Conservation (phyloP, 345 rosid species). For the Firmiana major region DNA sequence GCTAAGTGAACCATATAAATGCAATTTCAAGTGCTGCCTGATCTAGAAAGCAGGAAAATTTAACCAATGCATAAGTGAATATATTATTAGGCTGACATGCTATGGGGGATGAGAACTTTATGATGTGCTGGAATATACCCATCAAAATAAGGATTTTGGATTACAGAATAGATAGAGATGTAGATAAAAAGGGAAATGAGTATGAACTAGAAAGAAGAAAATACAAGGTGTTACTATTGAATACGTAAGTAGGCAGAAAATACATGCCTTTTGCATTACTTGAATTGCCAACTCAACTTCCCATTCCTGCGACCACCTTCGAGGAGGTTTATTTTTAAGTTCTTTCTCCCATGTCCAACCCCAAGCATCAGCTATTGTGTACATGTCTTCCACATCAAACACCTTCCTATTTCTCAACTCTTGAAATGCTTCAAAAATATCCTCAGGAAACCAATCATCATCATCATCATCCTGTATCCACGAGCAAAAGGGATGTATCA, state of each 20-base stretch:
- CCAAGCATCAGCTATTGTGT: conserved; percentile 96
- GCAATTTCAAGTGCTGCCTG: background rate
- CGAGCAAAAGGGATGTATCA: background rate
- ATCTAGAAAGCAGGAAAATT: conserved; percentile 4
- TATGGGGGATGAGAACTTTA: background rate
- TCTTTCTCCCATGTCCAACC: conserved; percentile 99
- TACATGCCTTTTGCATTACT: conserved; percentile 70
- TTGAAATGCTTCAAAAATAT: conserved; percentile 77
- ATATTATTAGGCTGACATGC: background rate
- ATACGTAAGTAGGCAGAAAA: background rate
- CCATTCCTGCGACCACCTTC: conserved; percentile 92
- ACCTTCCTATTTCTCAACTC: conserved; percentile 77
- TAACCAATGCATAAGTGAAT: background rate
- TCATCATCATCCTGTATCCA: conserved; percentile 68
- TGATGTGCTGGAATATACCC: background rate
- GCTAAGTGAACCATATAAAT: background rate
- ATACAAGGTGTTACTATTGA: background rate
- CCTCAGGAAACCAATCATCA: conserved; percentile 92
- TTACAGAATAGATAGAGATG: background rate
- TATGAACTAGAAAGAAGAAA: background rate
- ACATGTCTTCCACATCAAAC: conserved; percentile 82
- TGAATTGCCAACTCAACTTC: conserved; percentile 87
- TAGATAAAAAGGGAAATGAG: background rate
- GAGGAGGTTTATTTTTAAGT: conserved; percentile 64
- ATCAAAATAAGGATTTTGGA: background rate